A percentile compares a stretch with the other conserved stretches of the same genome.
Evolutionary conservation across 305 asterid genomes (phyloP).

Genomic region (Fraxinus nigra): DNA sequence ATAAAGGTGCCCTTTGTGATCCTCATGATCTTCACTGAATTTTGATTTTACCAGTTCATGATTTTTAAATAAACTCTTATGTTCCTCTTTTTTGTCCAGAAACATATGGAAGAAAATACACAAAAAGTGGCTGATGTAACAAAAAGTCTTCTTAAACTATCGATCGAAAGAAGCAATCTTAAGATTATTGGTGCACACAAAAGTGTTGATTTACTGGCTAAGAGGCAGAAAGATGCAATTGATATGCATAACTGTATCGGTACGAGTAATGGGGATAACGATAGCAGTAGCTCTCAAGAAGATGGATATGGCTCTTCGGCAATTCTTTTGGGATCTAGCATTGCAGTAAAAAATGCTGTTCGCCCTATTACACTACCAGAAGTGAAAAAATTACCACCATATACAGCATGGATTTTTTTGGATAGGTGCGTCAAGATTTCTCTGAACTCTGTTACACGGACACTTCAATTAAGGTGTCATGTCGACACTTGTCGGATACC

Average conservation of each 20-base stretch:
- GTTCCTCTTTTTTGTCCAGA: slow-evolving; percentile 48
- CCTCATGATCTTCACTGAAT: slow-evolving; percentile 16
- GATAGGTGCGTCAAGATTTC: slow-evolving; percentile 60
- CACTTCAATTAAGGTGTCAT: neutral
- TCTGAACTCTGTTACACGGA: neutral
- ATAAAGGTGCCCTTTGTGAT: slow-evolving; percentile 56
- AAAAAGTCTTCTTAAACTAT: slow-evolving; percentile 44
- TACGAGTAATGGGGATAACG: slow-evolving; percentile 60
- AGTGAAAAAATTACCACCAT: slow-evolving; percentile 68
- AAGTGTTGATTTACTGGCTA: slow-evolving; percentile 66
- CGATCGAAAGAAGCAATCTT: slow-evolving; percentile 60
- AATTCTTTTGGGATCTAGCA: slow-evolving; percentile 82
- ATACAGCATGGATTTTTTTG: slow-evolving; percentile 83
- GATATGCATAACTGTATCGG: slow-evolving; percentile 78
- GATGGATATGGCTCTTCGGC: slow-evolving; percentile 88
- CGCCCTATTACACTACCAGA: slow-evolving; percentile 82
- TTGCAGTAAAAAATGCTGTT: slow-evolving; percentile 85
- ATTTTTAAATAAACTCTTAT: slow-evolving; percentile 17
- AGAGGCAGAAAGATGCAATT: slow-evolving; percentile 83
- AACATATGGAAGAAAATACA: slow-evolving; percentile 62
- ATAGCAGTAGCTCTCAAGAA: slow-evolving; percentile 64
- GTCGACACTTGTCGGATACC: neutral
- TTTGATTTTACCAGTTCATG: slow-evolving; percentile 17
- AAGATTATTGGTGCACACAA: slow-evolving; percentile 40
- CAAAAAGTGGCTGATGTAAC: slow-evolving; percentile 57